A percentile compares a stretch with the other conserved stretches of the same genome.
phyloP scores from a whole-genome alignment of 208 protist species.

The Sergeia podlipaevii region DNA sequence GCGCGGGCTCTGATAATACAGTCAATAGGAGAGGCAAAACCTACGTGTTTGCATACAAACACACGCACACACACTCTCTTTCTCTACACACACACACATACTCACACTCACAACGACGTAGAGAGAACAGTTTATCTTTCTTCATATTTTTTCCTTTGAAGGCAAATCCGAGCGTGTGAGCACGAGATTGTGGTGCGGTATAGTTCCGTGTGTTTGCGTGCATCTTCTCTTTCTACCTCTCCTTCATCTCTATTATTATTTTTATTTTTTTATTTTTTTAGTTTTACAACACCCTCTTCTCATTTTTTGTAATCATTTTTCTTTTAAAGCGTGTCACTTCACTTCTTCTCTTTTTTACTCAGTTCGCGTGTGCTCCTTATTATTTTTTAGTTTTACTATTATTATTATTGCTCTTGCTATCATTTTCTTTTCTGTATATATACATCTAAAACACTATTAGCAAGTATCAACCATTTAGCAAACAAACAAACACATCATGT shows the following conservation, averaged over 20 bases:
- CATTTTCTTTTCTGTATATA: no score
- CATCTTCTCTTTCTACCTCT: neutral
- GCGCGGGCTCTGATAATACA: no score
- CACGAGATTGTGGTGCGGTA: no score
- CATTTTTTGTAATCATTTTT: neutral
- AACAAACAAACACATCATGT: neutral
- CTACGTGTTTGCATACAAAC: no score
- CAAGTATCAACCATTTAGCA: neutral
- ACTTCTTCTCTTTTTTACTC: neutral
- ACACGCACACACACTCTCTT: no score
- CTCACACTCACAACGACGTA: no score
- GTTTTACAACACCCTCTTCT: neutral
- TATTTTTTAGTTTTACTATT: constrained; percentile 2
- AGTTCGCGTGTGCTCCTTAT: neutral
- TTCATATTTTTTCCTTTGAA: no score
- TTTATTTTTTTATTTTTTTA: constrained; percentile 5
- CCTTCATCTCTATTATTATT: constrained; percentile 10
- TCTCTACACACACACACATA: no score
- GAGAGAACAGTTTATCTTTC: no score
- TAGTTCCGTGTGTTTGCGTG: neutral
- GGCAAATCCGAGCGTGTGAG: no score
- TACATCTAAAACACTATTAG: neutral
- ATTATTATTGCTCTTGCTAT: neutral
- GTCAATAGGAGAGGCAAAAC: no score
- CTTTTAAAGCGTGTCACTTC: neutral